A percentile compares a stretch with the other conserved stretches of the same genome.
Conservation (phyloP, 345 rosid genomes). For the Gossypium thurberi region DNA sequence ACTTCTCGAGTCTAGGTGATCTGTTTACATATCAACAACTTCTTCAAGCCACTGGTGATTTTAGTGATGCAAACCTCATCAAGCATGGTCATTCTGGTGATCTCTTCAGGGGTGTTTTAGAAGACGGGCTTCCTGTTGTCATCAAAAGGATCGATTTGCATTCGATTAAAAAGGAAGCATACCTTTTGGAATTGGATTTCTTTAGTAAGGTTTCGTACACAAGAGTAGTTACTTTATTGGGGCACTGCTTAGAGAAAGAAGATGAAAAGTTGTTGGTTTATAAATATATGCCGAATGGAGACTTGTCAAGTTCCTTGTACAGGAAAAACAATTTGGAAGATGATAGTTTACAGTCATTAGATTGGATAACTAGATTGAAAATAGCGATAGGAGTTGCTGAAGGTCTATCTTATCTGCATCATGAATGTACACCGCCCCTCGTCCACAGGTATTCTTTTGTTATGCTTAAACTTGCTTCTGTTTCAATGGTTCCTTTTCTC, state of each 20-base stretch:
- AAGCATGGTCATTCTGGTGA: slow-evolving; percentile 92
- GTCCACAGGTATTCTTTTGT: slow-evolving; percentile 74
- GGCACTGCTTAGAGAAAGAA: slow-evolving; percentile 82
- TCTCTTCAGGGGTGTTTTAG: slow-evolving; percentile 68
- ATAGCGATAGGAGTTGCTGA: slow-evolving; percentile 95
- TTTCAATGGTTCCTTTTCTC: not conserved
- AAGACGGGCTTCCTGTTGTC: slow-evolving; percentile 49
- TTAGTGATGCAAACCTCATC: slow-evolving; percentile 64
- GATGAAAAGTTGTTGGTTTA: slow-evolving; percentile 71
- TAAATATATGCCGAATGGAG: slow-evolving; percentile 82
- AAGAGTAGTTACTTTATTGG: slow-evolving; percentile 75
- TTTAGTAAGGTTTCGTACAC: slow-evolving; percentile 69
- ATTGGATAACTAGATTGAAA: slow-evolving; percentile 96
- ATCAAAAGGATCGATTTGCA: slow-evolving; percentile 59
- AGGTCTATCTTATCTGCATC: slow-evolving; percentile 75
- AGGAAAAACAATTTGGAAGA: slow-evolving; percentile 53
- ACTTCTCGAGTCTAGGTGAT: slow-evolving; percentile 65
- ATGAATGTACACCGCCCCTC: slow-evolving; percentile 77
- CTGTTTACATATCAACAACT: slow-evolving; percentile 70
- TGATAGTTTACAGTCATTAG: slow-evolving; percentile 74
- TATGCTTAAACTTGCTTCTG: not conserved
- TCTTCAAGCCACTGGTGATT: slow-evolving; percentile 62
- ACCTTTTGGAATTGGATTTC: slow-evolving; percentile 67
- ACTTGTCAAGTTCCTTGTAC: slow-evolving; percentile 70
- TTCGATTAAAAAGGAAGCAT: slow-evolving; percentile 49